Percentiles rank a stretch among this genome's conserved stretches.
phyloP scores from a whole-genome alignment of 1,139 yeast species.

The Suhomyces bokatorum region DNA sequence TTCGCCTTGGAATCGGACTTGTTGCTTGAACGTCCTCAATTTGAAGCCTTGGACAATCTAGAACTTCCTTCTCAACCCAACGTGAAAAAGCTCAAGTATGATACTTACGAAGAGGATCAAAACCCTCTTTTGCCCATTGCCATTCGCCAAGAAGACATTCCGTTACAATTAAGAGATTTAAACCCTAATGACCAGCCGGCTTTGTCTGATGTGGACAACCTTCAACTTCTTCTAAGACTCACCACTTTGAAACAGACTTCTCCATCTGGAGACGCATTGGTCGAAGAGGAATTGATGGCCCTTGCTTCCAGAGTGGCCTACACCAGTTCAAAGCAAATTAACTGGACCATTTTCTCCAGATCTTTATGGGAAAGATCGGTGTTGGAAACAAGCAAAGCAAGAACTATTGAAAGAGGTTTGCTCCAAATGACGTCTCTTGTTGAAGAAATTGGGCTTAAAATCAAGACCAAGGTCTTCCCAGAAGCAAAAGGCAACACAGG shows the following conservation, averaged over 20 bases:
- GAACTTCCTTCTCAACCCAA: conserved; percentile 33
- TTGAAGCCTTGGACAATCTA: conserved; percentile 59
- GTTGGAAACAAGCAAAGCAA: conserved; percentile 75
- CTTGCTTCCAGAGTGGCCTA: conserved; percentile 70
- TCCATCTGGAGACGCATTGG: conserved; percentile 68
- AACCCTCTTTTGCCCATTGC: conserved; percentile 60
- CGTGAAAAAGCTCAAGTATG: conserved; percentile 46
- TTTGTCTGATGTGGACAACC: conserved; percentile 66
- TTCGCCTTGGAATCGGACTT: conserved; percentile 74
- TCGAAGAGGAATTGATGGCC: conserved; percentile 81
- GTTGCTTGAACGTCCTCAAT: conserved; percentile 71
- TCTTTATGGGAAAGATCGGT: conserved; percentile 90
- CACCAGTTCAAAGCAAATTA: conserved; percentile 44
- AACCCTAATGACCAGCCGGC: conserved; percentile 86
- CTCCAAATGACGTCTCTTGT: conserved; percentile 90
- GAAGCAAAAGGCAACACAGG: conserved; percentile 37
- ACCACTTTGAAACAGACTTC: conserved; percentile 67
- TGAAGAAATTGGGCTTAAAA: conserved; percentile 80
- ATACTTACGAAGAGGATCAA: conserved; percentile 27
- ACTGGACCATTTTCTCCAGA: conserved; percentile 80
- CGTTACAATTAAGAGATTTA: conserved; percentile 50
- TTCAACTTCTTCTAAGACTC: conserved; percentile 70
- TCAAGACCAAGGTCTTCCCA: conserved; percentile 63
- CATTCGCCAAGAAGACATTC: conserved; percentile 60
- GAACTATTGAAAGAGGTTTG: conserved; percentile 91